phyloP scores from a whole-genome alignment of 371 early-diverging fungal genomes.

The Syncephalastrum sp. region DNA sequence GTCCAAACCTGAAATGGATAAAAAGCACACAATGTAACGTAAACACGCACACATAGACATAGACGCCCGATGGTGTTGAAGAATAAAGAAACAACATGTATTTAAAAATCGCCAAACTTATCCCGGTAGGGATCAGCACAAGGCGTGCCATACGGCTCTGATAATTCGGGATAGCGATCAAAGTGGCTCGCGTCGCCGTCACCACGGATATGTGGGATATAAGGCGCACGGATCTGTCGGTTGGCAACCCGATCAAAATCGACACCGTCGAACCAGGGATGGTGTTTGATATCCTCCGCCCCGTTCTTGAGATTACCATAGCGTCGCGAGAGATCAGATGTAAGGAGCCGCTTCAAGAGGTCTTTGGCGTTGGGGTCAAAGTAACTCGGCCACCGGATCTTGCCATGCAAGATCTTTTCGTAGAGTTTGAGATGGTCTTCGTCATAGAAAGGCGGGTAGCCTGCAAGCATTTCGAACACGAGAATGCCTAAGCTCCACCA shows the following conservation, averaged over 20 bases:
- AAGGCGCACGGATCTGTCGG: slow-evolving; percentile 85
- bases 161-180: slow-evolving; percentile 88
- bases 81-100: neutral
- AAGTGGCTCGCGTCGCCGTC: slow-evolving; percentile 96
- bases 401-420: slow-evolving; percentile 91
- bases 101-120: slow-evolving; percentile 35
- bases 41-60: neutral
- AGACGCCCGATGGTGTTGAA: neutral
- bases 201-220: slow-evolving; percentile 80
- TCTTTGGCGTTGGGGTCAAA: slow-evolving; percentile 92
- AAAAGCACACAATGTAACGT: neutral
- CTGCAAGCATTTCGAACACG: slow-evolving; percentile 59
- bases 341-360: slow-evolving; percentile 84
- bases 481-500: slow-evolving; percentile 96
- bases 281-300: slow-evolving; percentile 88
- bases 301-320: slow-evolving; percentile 93
- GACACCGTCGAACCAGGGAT: slow-evolving; percentile 94
- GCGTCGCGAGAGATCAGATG: slow-evolving; percentile 85
- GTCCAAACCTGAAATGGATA: neutral
- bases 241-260: slow-evolving; percentile 85
- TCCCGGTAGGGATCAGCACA: slow-evolving; percentile 37
- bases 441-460: slow-evolving; percentile 94
- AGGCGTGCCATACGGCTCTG: slow-evolving; percentile 59
- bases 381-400: slow-evolving; percentile 87
- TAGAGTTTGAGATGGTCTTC: slow-evolving; percentile 94